Evolutionary conservation across 2,329 filamentous ascomycete genomes (phyloP), one percentile per base, ranked within the genome.

Genomic region (Diaporthe helianthi): DNA sequence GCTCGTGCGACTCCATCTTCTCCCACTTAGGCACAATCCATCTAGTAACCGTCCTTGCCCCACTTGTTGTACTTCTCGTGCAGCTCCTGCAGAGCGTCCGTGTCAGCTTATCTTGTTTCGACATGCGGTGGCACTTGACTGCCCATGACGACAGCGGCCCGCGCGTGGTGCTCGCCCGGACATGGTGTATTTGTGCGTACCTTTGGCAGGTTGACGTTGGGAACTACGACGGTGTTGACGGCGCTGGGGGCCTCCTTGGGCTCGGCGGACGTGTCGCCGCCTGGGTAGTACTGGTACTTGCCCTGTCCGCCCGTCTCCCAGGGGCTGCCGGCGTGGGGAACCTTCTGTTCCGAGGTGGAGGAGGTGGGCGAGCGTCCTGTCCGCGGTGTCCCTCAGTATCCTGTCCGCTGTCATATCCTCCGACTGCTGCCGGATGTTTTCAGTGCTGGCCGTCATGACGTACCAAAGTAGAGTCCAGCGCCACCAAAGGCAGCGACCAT

Each of bases 31-130:
- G 33, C 47, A 68, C 41, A 17, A 46, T 10, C 22, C 13, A 64
- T 78, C 79, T 85, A 93, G 84, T 92, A 98, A 76, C 93, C 94
- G 75, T 98, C 96, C 90, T 98, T 98, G 82, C 96, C 96, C 90
- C 93, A 98, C 88, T 99, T 99, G 92, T 99, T 99, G 90, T 92
- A 98, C 85, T 92, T 92, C 76, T 99, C 96, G 85, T 99, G 96
- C 73, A 98, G 89, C 77, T 91, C 87, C 93, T 97, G 76, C 69
- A 60, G 41, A 19, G 4, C 33, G 29, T n/a, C 26, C 2, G 12
- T 44, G 68, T 73, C 17, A 75, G 71, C 70, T 46, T 52, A 53
- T 38, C 53, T 71, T 66, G 54, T 52, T 24, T 26, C 38, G 19
- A 10, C 4, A 22, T 22, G 12, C n/a, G 26, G 53, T 24, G 2